A percentile compares a stretch with the other conserved stretches of the same genome.
phyloP scores from a whole-genome alignment of 2,329 filamentous ascomycete species.

The Fusarium sp. region DNA sequence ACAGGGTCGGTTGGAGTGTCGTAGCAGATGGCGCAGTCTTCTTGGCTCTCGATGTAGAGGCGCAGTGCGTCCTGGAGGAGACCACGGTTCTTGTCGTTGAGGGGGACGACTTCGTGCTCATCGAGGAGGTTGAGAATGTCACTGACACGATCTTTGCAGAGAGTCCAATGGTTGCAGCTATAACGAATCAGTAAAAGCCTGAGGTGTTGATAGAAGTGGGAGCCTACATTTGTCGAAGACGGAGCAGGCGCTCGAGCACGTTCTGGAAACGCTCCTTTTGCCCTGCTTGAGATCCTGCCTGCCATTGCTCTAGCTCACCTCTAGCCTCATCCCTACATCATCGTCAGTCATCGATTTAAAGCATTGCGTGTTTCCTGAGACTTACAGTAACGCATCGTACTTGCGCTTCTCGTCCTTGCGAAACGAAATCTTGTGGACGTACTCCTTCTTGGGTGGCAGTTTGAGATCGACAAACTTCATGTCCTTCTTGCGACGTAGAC shows the following conservation, averaged over 20 bases:
- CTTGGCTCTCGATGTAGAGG: conserved; percentile 82
- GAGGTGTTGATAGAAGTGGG: too few relatives aligned
- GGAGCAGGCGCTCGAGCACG: conserved; percentile 84
- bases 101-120: conserved; percentile 74
- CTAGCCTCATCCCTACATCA: conserved; percentile 76
- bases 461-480: conserved; percentile 90
- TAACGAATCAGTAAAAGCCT: conserved; percentile 13
- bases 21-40: conserved; percentile 87
- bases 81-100: conserved; percentile 79
- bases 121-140: conserved; percentile 80
- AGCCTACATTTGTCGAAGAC: conserved; percentile 79
- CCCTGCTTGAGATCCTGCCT: conserved; percentile 59
- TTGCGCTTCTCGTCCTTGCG: conserved; percentile 80
- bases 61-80: conserved; percentile 83
- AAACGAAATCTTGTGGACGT: conserved; percentile 82
- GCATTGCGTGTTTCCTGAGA: conserved; percentile 13
- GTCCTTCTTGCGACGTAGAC: conserved; percentile 85
- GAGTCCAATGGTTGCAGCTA: conserved; percentile 87
- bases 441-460: conserved; percentile 83
- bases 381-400: conserved; percentile 80
- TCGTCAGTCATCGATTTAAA: background rate
- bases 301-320: conserved; percentile 75
- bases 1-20: conserved; percentile 80
- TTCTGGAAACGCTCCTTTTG: conserved; percentile 75
- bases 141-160: conserved; percentile 82